phyloP scores from a whole-genome alignment of 495 filamentous ascomycete genomes.

The Hypoxylon lienhwacheense region DNA sequence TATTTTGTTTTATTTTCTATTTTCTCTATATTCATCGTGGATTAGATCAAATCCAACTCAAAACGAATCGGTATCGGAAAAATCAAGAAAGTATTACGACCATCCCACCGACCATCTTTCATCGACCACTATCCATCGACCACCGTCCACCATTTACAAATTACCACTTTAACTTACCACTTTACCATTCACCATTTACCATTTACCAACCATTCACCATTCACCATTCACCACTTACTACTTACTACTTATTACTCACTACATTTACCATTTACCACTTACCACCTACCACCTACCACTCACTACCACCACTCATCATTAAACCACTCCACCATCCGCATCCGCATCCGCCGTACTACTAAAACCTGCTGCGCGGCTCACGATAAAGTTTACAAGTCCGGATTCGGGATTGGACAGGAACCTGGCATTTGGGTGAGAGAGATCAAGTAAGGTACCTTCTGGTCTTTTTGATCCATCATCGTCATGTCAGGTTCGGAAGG shows the following conservation, averaged over 20 bases:
- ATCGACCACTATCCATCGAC: too few species aligned
- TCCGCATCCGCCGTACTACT: slow-evolving; percentile 10
- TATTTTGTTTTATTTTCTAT: too few species aligned
- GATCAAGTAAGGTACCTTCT: too few species aligned
- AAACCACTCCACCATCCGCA: slow-evolving; percentile 3
- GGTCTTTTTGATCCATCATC: slow-evolving; percentile 32
- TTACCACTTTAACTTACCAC: too few species aligned
- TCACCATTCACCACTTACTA: background rate
- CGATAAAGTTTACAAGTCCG: slow-evolving; percentile 22
- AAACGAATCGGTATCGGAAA: background rate
- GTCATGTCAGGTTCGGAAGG: slow-evolving; percentile 44
- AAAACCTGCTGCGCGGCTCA: slow-evolving; percentile 16
- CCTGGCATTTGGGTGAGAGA: slow-evolving; percentile 34
- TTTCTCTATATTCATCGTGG: slow-evolving; percentile 13
- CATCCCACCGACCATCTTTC: too few species aligned
- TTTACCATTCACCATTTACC: too few species aligned
- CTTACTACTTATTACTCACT: too few species aligned
- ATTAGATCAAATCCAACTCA: too few species aligned
- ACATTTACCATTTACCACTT: too few species aligned
- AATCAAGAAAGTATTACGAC: background rate
- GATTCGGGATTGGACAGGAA: slow-evolving; percentile 33
- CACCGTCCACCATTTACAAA: too few species aligned
- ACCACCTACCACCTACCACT: too few species aligned
- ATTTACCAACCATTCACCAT: too few species aligned
- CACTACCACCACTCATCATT: background rate